Evolutionary conservation across 768 basidiomycete genomes (phyloP).

Genomic region (Paxillus rubicundulus): DNA sequence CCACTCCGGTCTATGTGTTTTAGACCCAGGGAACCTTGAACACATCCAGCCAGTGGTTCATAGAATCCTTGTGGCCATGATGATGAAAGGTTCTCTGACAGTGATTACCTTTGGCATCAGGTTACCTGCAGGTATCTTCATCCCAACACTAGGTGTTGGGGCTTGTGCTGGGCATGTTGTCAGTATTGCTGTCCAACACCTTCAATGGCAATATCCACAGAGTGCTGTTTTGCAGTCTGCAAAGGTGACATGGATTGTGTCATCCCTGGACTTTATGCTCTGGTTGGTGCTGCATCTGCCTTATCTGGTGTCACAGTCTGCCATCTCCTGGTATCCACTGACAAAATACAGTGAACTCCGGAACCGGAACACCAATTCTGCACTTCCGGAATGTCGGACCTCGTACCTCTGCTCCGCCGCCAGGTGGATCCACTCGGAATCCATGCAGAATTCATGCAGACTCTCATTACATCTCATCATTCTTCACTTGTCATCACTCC

Average conservation of each 20-base stretch:
- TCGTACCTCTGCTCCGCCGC: no score
- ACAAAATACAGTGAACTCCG: no score
- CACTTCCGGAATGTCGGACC: no score
- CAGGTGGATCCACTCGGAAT: no score
- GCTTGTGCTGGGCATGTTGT: conserved; percentile 89
- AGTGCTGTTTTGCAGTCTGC: conserved; percentile 60
- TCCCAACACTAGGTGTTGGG: conserved; percentile 92
- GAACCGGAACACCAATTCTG: no score
- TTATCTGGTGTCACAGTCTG: conserved; percentile 91
- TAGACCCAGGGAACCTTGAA: conserved; percentile 52
- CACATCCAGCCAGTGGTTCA: conserved; percentile 61
- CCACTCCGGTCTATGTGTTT: conserved; percentile 68
- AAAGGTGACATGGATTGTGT: conserved; percentile 68
- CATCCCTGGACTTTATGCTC: conserved; percentile 88
- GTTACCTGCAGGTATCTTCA: conserved; percentile 92
- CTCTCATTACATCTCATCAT: no score
- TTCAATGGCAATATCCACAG: conserved; percentile 62
- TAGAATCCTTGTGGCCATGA: conserved; percentile 70
- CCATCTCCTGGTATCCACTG: background rate
- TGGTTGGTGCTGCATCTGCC: conserved; percentile 94
- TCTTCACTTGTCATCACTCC: no score
- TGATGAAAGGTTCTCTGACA: conserved; percentile 79
- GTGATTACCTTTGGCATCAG: conserved; percentile 93
- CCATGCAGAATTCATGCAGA: no score
- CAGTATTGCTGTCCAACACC: conserved; percentile 77